A percentile compares a stretch with the other conserved stretches of the same genome.
Evolutionary conservation across 768 basidiomycete genomes (phyloP).

Genomic region (Gautieria morchelliformis): DNA sequence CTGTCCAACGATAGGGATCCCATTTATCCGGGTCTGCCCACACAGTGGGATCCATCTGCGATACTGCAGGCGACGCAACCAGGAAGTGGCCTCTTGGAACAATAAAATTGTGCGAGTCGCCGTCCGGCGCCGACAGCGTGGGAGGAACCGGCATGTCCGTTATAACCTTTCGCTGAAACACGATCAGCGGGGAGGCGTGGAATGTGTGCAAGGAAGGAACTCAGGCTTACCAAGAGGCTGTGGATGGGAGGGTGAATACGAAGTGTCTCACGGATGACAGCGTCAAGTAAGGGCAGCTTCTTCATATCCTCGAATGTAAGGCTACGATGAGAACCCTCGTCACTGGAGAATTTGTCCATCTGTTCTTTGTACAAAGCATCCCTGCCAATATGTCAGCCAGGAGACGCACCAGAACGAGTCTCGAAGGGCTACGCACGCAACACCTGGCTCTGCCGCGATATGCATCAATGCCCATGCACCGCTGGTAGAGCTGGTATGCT

Average conservation of each 20-base stretch:
- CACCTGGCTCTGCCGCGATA: conserved; percentile 61
- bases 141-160: conserved; percentile 76
- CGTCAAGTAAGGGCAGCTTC: conserved; percentile 72
- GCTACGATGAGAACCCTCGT: conserved; percentile 61
- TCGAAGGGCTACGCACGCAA: conserved; percentile 48
- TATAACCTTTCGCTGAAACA: conserved; percentile 67
- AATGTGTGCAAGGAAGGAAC: too few relatives aligned
- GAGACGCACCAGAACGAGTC: neutral
- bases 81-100: conserved; percentile 87
- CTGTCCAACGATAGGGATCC: conserved; percentile 81
- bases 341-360: conserved; percentile 66
- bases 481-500: conserved; percentile 93
- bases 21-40: conserved; percentile 70
- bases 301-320: conserved; percentile 84
- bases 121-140: conserved; percentile 67
- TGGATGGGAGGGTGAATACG: conserved; percentile 94
- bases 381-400: conserved; percentile 25
- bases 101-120: conserved; percentile 55
- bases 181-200: neutral
- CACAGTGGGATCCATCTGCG: conserved; percentile 74
- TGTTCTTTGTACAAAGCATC: conserved; percentile 87
- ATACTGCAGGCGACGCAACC: conserved; percentile 79
- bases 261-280: conserved; percentile 88
- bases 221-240: conserved; percentile 50
- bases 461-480: conserved; percentile 88